These are phyloP conservation scores for Diplocarpon rosae DNA, from an alignment of 2,329 filamentous ascomycete species.

Conservation along the genomic window DNA sequence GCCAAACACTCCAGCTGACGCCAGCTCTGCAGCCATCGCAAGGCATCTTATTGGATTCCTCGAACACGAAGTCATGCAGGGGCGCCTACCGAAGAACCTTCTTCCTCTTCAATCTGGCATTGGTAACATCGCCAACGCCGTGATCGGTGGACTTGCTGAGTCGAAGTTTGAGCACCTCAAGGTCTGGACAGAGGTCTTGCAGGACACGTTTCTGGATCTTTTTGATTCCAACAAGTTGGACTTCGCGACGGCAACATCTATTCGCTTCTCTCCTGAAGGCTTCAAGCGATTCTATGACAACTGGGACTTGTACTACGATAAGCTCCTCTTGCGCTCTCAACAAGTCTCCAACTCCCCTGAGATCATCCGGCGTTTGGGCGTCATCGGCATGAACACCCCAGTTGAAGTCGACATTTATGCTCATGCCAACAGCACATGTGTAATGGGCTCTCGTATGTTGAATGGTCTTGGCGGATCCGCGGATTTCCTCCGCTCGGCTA, in stretches of 20 bases:
- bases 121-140: conserved; percentile 87
- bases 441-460: conserved; percentile 80
- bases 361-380: conserved; percentile 76
- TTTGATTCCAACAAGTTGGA: conserved; percentile 82
- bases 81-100: conserved; percentile 64
- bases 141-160: conserved; percentile 70
- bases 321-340: conserved; percentile 79
- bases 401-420: conserved; percentile 93
- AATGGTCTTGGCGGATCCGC: conserved; percentile 75
- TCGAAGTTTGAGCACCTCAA: conserved; percentile 80
- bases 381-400: conserved; percentile 92
- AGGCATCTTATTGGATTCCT: conserved; percentile 73
- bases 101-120: conserved; percentile 80
- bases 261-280: conserved; percentile 82
- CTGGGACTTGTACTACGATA: conserved; percentile 70
- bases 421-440: conserved; percentile 82
- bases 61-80: conserved; percentile 72
- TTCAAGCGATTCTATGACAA: conserved; percentile 85
- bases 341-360: conserved; percentile 82
- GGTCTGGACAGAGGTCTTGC: conserved; percentile 88
- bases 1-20: conserved; percentile 69
- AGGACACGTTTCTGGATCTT: conserved; percentile 86
- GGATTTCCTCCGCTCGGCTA: conserved; percentile 67
- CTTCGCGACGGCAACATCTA: conserved; percentile 81
- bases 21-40: conserved; percentile 60